phyloP scores from a whole-genome alignment of 208 protist genomes.

The Naegleria lovaniensis region DNA sequence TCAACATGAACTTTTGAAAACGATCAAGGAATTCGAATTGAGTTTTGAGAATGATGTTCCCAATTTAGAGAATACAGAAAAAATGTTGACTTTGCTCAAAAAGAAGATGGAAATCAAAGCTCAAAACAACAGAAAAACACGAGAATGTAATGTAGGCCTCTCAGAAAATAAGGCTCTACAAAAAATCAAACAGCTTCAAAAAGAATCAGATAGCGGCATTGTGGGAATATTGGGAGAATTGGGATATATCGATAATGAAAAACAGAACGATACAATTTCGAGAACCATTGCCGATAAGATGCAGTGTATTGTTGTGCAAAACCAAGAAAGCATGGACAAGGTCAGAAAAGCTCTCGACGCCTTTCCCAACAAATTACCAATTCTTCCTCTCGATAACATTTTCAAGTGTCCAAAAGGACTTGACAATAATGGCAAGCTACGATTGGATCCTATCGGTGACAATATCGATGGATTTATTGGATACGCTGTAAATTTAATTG shows the following conservation, averaged over 20 bases:
- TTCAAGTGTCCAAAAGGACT: no score
- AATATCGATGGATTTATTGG: background rate
- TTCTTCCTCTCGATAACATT: slow-evolving; percentile 1
- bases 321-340: background rate
- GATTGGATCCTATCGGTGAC: background rate
- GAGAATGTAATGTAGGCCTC: background rate
- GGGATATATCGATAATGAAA: background rate
- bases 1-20: background rate
- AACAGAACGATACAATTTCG: background rate
- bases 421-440: background rate
- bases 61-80: background rate
- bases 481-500: background rate
- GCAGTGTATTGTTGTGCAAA: background rate
- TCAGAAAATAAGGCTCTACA: background rate
- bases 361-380: background rate
- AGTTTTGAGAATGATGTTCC: background rate
- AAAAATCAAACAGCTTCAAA: background rate
- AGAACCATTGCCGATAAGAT: background rate
- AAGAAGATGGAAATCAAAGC: background rate
- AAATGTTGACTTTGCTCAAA: background rate
- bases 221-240: background rate
- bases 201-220: background rate
- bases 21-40: background rate
- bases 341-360: background rate
- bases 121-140: background rate